A percentile compares a stretch with the other conserved stretches of the same genome.
These are phyloP conservation scores for Cochlearia excelsa DNA, from an alignment of 345 rosid species.

Conservation along the genomic window DNA sequence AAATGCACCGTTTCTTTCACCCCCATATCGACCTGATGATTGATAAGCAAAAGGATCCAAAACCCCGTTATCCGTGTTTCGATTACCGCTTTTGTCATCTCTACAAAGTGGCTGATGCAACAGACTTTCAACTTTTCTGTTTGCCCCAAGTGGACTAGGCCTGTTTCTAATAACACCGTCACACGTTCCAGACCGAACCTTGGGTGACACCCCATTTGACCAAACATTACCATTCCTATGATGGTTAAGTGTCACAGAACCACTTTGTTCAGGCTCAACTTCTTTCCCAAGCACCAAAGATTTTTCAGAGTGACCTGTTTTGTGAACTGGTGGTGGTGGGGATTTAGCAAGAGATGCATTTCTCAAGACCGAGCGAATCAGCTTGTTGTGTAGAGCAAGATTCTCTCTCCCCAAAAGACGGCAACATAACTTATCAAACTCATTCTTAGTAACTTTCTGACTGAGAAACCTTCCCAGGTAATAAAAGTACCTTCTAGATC, in stretches of 20 bases:
- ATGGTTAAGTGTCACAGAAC: slow-evolving; percentile 51
- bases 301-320: slow-evolving; percentile 47
- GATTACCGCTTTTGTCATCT: slow-evolving; percentile 49
- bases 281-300: slow-evolving; percentile 49
- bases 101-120: slow-evolving; percentile 47
- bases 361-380: slow-evolving; percentile 71
- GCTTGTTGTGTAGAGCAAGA: slow-evolving; percentile 82
- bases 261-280: slow-evolving; percentile 46
- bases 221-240: slow-evolving; percentile 52
- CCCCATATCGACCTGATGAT: slow-evolving; percentile 57
- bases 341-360: slow-evolving; percentile 71
- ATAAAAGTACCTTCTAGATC: slow-evolving; percentile 71
- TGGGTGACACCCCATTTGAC: slow-evolving; percentile 82
- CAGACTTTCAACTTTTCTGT: slow-evolving; percentile 68
- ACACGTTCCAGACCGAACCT: slow-evolving; percentile 61
- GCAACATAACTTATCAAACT: slow-evolving; percentile 73
- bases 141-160: slow-evolving; percentile 79
- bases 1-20: slow-evolving; percentile 41
- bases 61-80: slow-evolving; percentile 58
- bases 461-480: slow-evolving; percentile 75
- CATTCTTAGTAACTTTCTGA: slow-evolving; percentile 81
- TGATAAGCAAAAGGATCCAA: slow-evolving; percentile 60
- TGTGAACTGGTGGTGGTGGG: slow-evolving; percentile 63
- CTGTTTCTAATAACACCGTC: slow-evolving; percentile 67
- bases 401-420: slow-evolving; percentile 83